Evolutionary conservation across 208 protist genomes (phyloP).

Genomic region (Acanthamoeba castellanii): DNA sequence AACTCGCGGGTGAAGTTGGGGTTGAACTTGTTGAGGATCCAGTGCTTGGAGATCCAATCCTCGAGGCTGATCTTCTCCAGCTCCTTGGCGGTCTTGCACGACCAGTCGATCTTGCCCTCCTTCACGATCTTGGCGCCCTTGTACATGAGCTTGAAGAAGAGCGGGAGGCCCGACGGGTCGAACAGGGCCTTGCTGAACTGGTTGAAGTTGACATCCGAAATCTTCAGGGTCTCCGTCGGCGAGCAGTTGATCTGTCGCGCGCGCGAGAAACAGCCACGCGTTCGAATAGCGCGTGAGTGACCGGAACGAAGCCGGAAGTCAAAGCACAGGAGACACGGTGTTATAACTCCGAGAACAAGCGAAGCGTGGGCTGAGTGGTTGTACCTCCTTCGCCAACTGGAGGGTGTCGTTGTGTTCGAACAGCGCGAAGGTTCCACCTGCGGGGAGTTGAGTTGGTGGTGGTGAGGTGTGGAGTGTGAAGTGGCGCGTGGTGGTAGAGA

Average conservation of each 20-base stretch:
- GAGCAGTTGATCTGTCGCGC: neutral
- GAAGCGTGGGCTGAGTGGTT: neutral
- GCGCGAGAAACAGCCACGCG: neutral
- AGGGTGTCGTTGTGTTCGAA: constrained; percentile 57
- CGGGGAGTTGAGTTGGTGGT: neutral
- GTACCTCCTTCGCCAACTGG: neutral
- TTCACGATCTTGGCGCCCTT: constrained; percentile 55
- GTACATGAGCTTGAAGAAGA: constrained; percentile 55
- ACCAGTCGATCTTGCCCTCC: neutral
- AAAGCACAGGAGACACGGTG: neutral
- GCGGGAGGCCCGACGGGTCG: neutral
- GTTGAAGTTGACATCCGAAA: neutral
- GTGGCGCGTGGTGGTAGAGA: neutral
- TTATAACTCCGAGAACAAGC: neutral
- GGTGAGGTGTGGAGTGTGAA: neutral
- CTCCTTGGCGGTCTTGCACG: neutral
- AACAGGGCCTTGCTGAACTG: neutral
- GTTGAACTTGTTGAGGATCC: constrained; percentile 18
- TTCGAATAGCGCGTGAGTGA: too few relatives aligned
- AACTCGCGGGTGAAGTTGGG: constrained; percentile 59
- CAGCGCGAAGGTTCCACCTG: constrained; percentile 20
- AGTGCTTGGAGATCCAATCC: neutral
- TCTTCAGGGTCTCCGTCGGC: neutral
- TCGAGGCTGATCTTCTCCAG: neutral
- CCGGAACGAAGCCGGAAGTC: neutral